Base-by-base conservation (phyloP, 78 protist genomes). In the Dictyostelium discoideum region DNA sequence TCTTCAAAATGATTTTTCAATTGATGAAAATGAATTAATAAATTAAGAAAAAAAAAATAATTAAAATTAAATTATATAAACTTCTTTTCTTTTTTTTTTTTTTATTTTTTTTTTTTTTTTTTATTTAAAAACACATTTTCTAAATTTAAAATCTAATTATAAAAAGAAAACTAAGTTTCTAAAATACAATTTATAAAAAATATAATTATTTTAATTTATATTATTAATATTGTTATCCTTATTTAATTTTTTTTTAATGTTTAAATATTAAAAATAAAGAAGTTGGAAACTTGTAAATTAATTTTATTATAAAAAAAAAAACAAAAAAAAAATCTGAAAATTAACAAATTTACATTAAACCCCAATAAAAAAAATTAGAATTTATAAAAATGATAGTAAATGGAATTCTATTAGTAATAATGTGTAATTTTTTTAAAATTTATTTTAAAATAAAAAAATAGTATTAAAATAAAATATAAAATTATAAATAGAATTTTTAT, bases 21-120 rank as follows among this genome's bases (percentile, higher is more conserved):
- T 69, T 69, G 81, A 74, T 29, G 80, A 73, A 73, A 32, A 74
- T 37, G 24, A 60, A 74, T 74, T 74, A 74, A 73, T 32, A 73
- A 73, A 32, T 26, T 26, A 73, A 29, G 5, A 14, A 72, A 29
- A 72, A 72, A 26, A n/a, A 10, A 73, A 14, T 16, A 74, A 26
- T 13, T 3, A 32, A 1, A 74, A 74, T 37, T 37, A 37, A 37
- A 8, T 8, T 8, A 32, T 24, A 26, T 8, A 24, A 24, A 69
- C 11, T 69, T 69, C 18, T 48, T 7, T 48, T 48, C 18, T 48
- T 7, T 48, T 48, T 7, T 44, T 44, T 48, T 48, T 3, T 48
- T 44, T 44, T 44, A 2, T 2, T 42, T 42, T 42, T 42, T 2
- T 5, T 42, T 42, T 42, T 42, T 42, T 42, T 40, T 4, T 40